phyloP scores from a whole-genome alignment of 2,329 filamentous ascomycete species.

The Grosmannia penicillata region DNA sequence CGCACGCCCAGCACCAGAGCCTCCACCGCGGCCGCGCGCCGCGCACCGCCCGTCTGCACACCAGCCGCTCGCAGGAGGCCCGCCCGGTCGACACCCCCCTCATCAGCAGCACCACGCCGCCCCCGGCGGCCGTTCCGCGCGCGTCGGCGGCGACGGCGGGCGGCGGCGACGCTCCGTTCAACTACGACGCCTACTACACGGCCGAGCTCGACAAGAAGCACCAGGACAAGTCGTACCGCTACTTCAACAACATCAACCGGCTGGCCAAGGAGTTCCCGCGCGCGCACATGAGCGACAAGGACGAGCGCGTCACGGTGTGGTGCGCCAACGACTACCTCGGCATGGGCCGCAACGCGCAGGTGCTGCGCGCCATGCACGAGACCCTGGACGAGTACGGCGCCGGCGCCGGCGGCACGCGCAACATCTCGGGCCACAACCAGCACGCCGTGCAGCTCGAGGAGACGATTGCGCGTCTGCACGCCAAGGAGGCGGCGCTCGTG shows the following conservation, averaged over 20 bases:
- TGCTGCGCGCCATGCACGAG: constrained; percentile 84
- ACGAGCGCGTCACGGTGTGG: constrained; percentile 91
- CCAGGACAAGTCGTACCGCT: constrained; percentile 98
- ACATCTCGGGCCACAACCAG: constrained; percentile 95
- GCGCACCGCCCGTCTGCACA: constrained; percentile 56
- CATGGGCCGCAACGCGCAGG: constrained; percentile 83
- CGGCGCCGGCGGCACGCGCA: constrained; percentile 87
- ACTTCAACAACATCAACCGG: constrained; percentile 99
- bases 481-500: constrained; percentile 82
- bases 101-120: constrained; percentile 28
- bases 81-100: constrained; percentile 53
- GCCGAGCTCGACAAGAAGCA: constrained; percentile 93
- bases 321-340: constrained; percentile 98
- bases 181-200: constrained; percentile 84
- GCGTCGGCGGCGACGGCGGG: constrained; percentile 10
- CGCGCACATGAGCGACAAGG: constrained; percentile 72
- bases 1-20: not conserved
- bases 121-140: constrained; percentile 1
- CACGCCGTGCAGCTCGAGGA: constrained; percentile 77
- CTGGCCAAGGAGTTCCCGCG: constrained; percentile 91
- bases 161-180: constrained; percentile 37
- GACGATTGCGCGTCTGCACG: constrained; percentile 73
- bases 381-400: constrained; percentile 91
- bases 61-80: constrained; percentile 62
- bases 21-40: constrained; percentile 19